These are phyloP conservation scores for Boechera divaricarpa DNA, from an alignment of 345 rosid species.

Conservation along the genomic window DNA sequence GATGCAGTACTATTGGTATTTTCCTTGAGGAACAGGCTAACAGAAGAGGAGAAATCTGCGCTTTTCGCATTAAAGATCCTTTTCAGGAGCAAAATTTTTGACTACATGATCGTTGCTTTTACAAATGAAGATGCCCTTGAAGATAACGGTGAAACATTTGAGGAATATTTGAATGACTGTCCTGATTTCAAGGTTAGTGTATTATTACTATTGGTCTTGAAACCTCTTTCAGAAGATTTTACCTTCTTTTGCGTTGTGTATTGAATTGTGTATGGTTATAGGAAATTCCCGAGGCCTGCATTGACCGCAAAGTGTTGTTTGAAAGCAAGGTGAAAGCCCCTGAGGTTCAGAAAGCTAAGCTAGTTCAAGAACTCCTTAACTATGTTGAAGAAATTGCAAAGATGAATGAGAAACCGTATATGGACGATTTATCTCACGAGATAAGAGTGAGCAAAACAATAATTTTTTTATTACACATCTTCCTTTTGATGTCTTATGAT, in stretches of 20 bases:
- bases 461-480: neutral
- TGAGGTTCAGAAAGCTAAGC: constrained; percentile 50
- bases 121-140: constrained; percentile 83
- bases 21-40: constrained; percentile 64
- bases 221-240: neutral
- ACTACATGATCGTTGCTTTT: constrained; percentile 82
- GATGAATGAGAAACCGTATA: constrained; percentile 67
- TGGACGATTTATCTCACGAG: constrained; percentile 61
- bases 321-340: constrained; percentile 62
- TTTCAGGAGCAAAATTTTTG: constrained; percentile 64
- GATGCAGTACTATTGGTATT: constrained; percentile 73
- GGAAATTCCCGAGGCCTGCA: constrained; percentile 62
- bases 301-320: constrained; percentile 60
- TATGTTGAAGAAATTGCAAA: constrained; percentile 53
- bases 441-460: constrained; percentile 48
- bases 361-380: constrained; percentile 59
- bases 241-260: neutral
- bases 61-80: constrained; percentile 61
- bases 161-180: constrained; percentile 66
- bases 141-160: constrained; percentile 64
- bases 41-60: constrained; percentile 74
- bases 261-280: constrained; percentile 30
- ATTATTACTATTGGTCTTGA: neutral
- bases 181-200: constrained; percentile 67
- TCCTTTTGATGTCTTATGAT: neutral